Conservation (phyloP, 768 basidiomycete genomes). For the Termitomyces sp. region DNA sequence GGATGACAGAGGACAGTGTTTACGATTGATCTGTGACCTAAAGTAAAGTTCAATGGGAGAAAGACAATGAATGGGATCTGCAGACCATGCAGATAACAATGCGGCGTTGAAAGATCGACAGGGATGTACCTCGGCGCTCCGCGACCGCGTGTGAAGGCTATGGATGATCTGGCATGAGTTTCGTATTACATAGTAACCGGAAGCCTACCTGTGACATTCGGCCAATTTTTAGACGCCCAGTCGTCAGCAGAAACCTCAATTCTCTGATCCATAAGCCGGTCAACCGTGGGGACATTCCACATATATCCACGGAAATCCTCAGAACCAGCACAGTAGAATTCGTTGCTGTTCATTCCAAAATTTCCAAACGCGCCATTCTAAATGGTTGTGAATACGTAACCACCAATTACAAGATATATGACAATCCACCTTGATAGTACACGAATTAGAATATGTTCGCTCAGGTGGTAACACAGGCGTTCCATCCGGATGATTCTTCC, state of each 20-base stretch:
- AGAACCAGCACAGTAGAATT: conserved; percentile 70
- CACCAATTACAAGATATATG: background rate
- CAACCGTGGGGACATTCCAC: conserved; percentile 64
- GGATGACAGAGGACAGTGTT: conserved; percentile 75
- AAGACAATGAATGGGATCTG: background rate
- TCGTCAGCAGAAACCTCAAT: conserved; percentile 36
- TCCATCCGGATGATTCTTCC: conserved; percentile 50
- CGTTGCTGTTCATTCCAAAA: conserved; percentile 43
- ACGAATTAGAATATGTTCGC: conserved; percentile 62
- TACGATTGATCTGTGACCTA: conserved; percentile 74
- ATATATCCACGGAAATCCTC: conserved; percentile 80
- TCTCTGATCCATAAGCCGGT: conserved; percentile 38
- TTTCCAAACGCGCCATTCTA: conserved; percentile 79
- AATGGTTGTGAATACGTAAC: background rate
- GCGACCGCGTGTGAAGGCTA: conserved; percentile 43
- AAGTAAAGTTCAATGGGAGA: background rate
- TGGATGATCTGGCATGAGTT: background rate
- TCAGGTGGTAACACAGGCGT: conserved; percentile 37
- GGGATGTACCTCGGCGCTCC: conserved; percentile 49
- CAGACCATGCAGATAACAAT: conserved; percentile 53
- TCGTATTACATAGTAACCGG: background rate
- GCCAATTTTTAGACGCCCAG: conserved; percentile 35
- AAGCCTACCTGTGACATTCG: conserved; percentile 32
- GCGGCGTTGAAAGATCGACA: conserved; percentile 54
- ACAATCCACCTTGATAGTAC: conserved; percentile 71